A percentile compares a stretch with the other conserved stretches of the same genome.
Conservation (phyloP, 2,329 filamentous ascomycete genomes). For the Aspergillus tamarii region DNA sequence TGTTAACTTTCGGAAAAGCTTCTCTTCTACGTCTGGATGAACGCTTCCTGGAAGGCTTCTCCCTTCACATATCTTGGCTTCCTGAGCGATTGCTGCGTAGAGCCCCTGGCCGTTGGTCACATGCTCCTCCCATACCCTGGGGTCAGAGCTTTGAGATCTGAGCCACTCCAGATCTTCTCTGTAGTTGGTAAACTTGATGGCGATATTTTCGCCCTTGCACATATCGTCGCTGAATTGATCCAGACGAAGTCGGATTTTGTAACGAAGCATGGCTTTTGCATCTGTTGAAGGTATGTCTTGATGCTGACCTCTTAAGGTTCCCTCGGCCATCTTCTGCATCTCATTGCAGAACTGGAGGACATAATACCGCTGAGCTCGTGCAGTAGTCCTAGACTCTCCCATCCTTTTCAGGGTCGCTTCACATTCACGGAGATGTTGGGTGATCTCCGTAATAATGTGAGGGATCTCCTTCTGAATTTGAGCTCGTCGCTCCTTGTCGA, state of each 20-base stretch:
- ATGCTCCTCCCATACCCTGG: not conserved
- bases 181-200: not conserved
- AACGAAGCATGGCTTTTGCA: not conserved
- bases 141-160: not conserved
- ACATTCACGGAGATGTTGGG: not conserved
- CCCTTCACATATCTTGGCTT: conserved; percentile 16
- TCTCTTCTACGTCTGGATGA: conserved; percentile 19
- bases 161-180: not conserved
- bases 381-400: conserved; percentile 7
- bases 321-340: conserved; percentile 20
- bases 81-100: conserved; percentile 10
- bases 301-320: conserved; percentile 17
- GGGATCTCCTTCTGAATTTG: conserved; percentile 20
- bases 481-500: conserved; percentile 19
- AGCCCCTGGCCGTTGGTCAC: not conserved
- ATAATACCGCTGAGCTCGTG: conserved; percentile 14
- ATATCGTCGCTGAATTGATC: not conserved
- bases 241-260: not conserved
- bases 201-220: not conserved
- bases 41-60: conserved; percentile 17
- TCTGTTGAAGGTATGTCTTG: conserved; percentile 15
- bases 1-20: conserved; percentile 14
- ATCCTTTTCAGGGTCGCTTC: not conserved
- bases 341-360: conserved; percentile 17
- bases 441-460: conserved; percentile 17